Base-by-base conservation (phyloP, 2,329 filamentous ascomycete species). In the Colletotrichum tofieldiae region DNA sequence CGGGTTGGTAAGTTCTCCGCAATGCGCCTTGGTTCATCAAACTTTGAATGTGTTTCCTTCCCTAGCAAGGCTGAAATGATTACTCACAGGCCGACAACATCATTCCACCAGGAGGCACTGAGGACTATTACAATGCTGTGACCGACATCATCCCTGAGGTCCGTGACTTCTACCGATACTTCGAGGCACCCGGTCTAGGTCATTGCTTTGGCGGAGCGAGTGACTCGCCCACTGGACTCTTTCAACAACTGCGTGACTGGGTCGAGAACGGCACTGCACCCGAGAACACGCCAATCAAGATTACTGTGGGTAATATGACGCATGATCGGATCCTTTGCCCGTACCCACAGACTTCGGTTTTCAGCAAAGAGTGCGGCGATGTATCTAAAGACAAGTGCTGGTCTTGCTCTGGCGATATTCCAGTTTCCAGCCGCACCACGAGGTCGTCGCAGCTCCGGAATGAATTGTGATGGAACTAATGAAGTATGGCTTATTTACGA, bases 281-380 rank as follows among this genome's bases (percentile, higher is more conserved):
- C 0, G 75, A 78, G 9, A 16, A 68, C 35, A 5, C 56, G 64
- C 29, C 56, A 51, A 58, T 75, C 41, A 69, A 61, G 9, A 47
- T 56, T 2, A 37, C 47, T 18, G 67, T 67, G n/a, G 70, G 67
- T 18, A 56, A 59, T 11, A 47, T 39, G 26, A 65, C 39, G 1
- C 65, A 82, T 47, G 77, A 79, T 47, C 79, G 84, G 29, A 78
- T 78, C 23, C 75, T 87, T 65, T 87, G 86, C 74, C 77, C 77
- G 51, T 81, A 78, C 67, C 77, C 78, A 2, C 74, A 77, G 55
- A 76, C 75, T 18, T 73, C 79, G 73, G 76, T 26, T 75, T 83
- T 79, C 7, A 4, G 8, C 35, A n/a, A 39, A 7, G 52, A 32
- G 1, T 67, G 58, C 20, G 65, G 58, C 4, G 39, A 56, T 29